Conservation (phyloP, 208 protist species). For the Crithidia expoeki region DNA sequence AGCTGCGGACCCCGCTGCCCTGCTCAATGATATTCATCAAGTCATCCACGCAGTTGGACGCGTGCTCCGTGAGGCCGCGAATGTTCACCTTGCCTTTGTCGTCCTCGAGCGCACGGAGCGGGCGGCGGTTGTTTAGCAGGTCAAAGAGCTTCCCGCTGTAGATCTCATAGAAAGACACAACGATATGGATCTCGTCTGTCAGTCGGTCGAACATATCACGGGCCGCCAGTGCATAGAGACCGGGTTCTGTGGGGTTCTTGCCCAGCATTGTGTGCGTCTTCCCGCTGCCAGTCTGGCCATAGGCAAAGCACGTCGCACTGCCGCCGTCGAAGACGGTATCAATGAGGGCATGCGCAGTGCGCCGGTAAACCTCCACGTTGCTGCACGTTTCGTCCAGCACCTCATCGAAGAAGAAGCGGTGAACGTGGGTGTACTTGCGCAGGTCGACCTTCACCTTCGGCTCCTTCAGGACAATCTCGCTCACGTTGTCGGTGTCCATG, state of each 20-base stretch:
- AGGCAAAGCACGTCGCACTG: conserved; percentile 84
- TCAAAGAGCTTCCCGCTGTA: conserved; percentile 83
- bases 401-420: conserved; percentile 96
- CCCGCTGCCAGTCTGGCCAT: conserved; percentile 92
- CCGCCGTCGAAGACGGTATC: conserved; percentile 77
- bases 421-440: conserved; percentile 95
- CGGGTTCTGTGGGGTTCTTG: conserved; percentile 55
- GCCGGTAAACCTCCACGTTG: conserved; percentile 91
- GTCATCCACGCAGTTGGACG: conserved; percentile 49
- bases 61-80: conserved; percentile 65
- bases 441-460: conserved; percentile 95
- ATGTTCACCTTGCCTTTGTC: conserved; percentile 72
- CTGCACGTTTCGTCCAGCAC: conserved; percentile 91
- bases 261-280: conserved; percentile 94
- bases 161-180: conserved; percentile 85
- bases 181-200: conserved; percentile 34
- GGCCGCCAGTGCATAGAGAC: conserved; percentile 72
- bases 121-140: conserved; percentile 73
- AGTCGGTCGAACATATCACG: conserved; percentile 76
- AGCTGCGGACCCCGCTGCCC: conserved; percentile 80
- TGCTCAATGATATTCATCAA: conserved; percentile 78
- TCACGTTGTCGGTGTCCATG: conserved; percentile 69
- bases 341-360: conserved; percentile 72
- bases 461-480: conserved; percentile 78
- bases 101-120: conserved; percentile 66